A percentile compares a stretch with the other conserved stretches of the same genome.
Evolutionary conservation across 2,329 filamentous ascomycete species (phyloP).

Genomic region (Aspergillus pseudoterreus): DNA sequence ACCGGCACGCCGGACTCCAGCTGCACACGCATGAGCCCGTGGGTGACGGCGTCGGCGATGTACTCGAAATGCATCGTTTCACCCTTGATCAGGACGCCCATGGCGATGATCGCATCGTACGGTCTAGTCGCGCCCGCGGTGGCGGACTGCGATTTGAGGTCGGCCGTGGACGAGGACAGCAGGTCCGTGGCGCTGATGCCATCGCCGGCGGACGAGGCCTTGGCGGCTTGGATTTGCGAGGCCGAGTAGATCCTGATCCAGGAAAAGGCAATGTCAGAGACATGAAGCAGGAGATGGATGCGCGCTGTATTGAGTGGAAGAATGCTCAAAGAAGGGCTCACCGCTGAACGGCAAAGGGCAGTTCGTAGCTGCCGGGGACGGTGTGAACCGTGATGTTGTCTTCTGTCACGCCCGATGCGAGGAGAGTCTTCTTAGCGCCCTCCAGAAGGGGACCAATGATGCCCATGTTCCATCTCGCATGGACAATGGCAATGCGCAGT

Average conservation of each 20-base stretch:
- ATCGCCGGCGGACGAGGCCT: conserved; percentile 40
- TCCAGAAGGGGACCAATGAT: conserved; percentile 83
- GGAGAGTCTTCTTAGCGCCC: conserved; percentile 74
- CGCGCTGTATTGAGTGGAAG: not conserved
- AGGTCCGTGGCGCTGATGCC: conserved; percentile 52
- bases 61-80: conserved; percentile 99
- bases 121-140: conserved; percentile 45
- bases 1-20: conserved; percentile 85
- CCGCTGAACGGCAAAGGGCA: conserved; percentile 86
- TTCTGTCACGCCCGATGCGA: conserved; percentile 74
- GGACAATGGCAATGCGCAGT: conserved; percentile 89
- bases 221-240: conserved; percentile 76
- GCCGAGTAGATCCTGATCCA: conserved; percentile 69
- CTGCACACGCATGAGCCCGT: conserved; percentile 92
- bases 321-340: conserved; percentile 38
- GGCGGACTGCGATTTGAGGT: conserved; percentile 53
- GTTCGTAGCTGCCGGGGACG: conserved; percentile 91
- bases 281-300: not conserved
- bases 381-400: conserved; percentile 85
- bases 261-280: not conserved
- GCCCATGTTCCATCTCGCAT: conserved; percentile 88
- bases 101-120: conserved; percentile 92
- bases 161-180: conserved; percentile 60
- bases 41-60: conserved; percentile 85
- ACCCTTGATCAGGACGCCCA: conserved; percentile 96